Evolutionary conservation across 306 rosid genomes (phyloP).

Genomic region (Lathyrus aphaca): DNA sequence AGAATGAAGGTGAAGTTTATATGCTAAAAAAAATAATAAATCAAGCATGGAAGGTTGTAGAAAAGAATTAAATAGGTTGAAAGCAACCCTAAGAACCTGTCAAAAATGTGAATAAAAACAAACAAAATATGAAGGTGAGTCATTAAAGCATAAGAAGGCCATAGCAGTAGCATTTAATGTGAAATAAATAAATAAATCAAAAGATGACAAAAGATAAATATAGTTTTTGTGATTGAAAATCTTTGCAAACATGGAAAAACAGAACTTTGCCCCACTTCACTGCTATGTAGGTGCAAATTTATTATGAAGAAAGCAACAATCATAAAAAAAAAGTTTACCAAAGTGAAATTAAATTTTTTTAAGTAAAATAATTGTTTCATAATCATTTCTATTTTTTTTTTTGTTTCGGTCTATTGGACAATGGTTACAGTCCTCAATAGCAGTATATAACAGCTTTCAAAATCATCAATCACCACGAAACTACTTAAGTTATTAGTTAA

Average conservation of each 20-base stretch:
- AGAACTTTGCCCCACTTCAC: conserved; percentile 57
- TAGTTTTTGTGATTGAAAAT: conserved; percentile 32
- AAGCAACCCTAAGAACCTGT: conserved; percentile 46
- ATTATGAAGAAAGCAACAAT: conserved; percentile 46
- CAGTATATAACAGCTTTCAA: no score
- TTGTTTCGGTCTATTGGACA: no score
- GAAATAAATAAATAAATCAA: conserved; percentile 20
- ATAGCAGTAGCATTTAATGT: conserved; percentile 58
- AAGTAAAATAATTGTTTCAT: conserved; percentile 45
- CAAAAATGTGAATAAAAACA: conserved; percentile 53
- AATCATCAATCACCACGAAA: no score
- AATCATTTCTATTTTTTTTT: conserved; percentile 13
- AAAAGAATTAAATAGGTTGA: conserved; percentile 42
- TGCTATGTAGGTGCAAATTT: conserved; percentile 57
- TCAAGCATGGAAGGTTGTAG: conserved; percentile 41
- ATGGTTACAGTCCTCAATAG: no score
- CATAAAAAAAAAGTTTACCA: conserved; percentile 28
- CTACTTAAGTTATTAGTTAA: no score
- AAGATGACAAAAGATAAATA: not conserved
- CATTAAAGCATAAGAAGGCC: conserved; percentile 50
- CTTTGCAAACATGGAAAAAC: conserved; percentile 40
- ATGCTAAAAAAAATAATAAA: conserved; percentile 31
- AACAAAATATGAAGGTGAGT: conserved; percentile 38
- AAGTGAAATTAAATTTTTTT: conserved; percentile 29
- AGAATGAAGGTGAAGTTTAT: conserved; percentile 33